Base-by-base conservation (phyloP, 495 filamentous ascomycete genomes). In the Chaetomidium leptoderma region DNA sequence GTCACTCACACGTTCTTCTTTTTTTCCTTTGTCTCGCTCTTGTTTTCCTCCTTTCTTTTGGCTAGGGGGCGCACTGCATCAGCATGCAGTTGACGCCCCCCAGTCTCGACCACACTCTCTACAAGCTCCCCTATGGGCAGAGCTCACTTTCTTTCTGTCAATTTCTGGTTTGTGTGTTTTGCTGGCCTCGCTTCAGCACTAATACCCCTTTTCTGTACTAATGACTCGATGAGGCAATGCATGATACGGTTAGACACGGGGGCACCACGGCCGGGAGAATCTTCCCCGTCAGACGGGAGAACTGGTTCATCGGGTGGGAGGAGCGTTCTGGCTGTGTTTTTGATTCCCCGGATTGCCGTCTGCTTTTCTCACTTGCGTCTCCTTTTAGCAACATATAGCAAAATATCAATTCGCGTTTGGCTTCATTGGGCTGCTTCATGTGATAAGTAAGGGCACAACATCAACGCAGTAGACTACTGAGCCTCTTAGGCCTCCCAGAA, bases 201-300 rank as follows among this genome's bases (percentile, higher is more conserved):
- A 39, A 57, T 57, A 57, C 43, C 44, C 54, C n/a, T n/a, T 37
- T 26, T 2, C 23, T 24, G n/a, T 43, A 42, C 17, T 50, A 43
- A 57, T 35, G 55, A 43, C 33, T 32, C 43, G 55, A 57, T 24
- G 55, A 57, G 37, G 55, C n/a, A n/a, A n/a, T n/a, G n/a, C 55
- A 57, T 35, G 55, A 33, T 11, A 43, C 33, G 45, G 21, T 47
- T 36, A 43, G 24, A 26, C 23, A 17, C 17, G 35, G 35, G 27
- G 45, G 17, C 30, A 43, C 43, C 46, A 50, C 27, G 55, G 45
- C 45, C 46, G 36, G 27, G 7, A 10, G 24, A 24, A 27, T 37
- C 30, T 24, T 56, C 44, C 32, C 40, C 19, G 42, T 56, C 35
- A 23, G 55, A 24, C 32, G 44, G 46, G 21, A 42, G 30, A 50